Evolutionary conservation across 1,284 basidiomycete species (phyloP).

Genomic region (Apiotrichum gamsii): DNA sequence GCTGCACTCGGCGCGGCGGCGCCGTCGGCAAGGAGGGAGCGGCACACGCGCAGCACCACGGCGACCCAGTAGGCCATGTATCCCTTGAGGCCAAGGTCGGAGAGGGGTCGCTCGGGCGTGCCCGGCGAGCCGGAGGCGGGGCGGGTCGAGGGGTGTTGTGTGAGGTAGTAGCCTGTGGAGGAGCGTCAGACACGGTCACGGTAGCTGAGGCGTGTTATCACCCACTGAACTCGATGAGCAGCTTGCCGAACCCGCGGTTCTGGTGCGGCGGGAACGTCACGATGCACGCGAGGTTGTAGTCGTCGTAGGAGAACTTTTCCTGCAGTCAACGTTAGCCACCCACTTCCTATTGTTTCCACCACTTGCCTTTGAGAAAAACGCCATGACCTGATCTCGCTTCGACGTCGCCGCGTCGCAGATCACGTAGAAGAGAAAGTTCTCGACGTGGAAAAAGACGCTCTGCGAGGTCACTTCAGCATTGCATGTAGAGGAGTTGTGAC

Average conservation of each 20-base stretch:
- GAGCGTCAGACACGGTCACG: too few species aligned
- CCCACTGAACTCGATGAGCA: constrained; percentile 95
- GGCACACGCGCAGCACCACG: constrained; percentile 73
- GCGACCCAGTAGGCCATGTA: constrained; percentile 91
- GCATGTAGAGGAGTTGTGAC: too few species aligned
- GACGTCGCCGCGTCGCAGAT: constrained; percentile 73
- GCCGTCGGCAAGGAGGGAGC: constrained; percentile 48
- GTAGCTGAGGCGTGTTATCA: not conserved
- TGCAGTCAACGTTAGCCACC: constrained; percentile 36
- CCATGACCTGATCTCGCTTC: constrained; percentile 72
- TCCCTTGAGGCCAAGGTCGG: constrained; percentile 82
- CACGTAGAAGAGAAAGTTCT: constrained; percentile 76
- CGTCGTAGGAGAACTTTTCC: constrained; percentile 94
- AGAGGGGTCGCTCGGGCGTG: constrained; percentile 90
- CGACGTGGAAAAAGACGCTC: constrained; percentile 84
- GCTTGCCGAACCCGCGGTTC: constrained; percentile 80
- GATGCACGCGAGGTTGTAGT: constrained; percentile 96
- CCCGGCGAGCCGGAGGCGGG: constrained; percentile 63
- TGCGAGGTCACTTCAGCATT: constrained; percentile 7
- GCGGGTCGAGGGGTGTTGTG: constrained; percentile 51
- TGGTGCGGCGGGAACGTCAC: constrained; percentile 92
- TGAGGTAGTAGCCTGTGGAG: constrained; percentile 84
- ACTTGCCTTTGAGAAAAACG: constrained; percentile 87
- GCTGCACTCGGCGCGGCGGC: not conserved
- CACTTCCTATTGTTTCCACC: not conserved